Conservation (phyloP, 192 early-diverging fungal genomes). For the Podila verticillata region DNA sequence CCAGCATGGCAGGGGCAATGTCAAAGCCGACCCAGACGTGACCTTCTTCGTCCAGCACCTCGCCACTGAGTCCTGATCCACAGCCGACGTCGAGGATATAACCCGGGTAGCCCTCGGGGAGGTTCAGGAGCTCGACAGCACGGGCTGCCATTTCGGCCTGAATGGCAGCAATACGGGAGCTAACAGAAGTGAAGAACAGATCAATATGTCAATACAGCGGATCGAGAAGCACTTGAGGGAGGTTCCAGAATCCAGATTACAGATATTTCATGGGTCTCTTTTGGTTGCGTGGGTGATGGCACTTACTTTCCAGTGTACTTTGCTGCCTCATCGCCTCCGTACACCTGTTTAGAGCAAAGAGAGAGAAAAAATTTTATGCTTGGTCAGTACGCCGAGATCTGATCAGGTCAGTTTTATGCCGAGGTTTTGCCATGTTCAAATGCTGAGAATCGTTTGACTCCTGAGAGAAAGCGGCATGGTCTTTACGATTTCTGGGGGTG, state of each 20-base stretch:
- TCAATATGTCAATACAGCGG: neutral
- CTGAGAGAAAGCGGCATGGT: neutral
- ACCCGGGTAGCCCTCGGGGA: slow-evolving; percentile 76
- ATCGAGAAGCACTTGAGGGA: neutral
- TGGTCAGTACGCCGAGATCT: neutral
- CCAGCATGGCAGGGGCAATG: slow-evolving; percentile 94
- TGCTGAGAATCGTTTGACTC: neutral
- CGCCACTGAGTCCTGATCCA: slow-evolving; percentile 95
- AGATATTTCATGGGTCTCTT: no score
- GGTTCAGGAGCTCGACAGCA: slow-evolving; percentile 89
- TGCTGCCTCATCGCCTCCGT: slow-evolving; percentile 91
- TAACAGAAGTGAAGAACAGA: slow-evolving; percentile 36
- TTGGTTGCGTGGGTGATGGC: neutral
- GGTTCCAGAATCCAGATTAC: neutral
- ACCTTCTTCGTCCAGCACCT: slow-evolving; percentile 94
- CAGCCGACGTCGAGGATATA: slow-evolving; percentile 97
- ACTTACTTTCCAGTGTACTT: slow-evolving; percentile 93
- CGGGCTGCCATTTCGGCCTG: slow-evolving; percentile 95
- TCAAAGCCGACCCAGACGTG: slow-evolving; percentile 98
- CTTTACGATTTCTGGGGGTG: slow-evolving; percentile 94
- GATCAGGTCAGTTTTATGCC: neutral
- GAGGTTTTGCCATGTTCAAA: no score
- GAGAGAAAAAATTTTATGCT: neutral
- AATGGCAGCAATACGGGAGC: slow-evolving; percentile 93
- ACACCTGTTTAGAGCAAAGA: slow-evolving; percentile 70